Evolutionary conservation across 345 rosid genomes (phyloP), one percentile per base, ranked within the genome.

Genomic region (Cardamine chenopodiifolia): DNA sequence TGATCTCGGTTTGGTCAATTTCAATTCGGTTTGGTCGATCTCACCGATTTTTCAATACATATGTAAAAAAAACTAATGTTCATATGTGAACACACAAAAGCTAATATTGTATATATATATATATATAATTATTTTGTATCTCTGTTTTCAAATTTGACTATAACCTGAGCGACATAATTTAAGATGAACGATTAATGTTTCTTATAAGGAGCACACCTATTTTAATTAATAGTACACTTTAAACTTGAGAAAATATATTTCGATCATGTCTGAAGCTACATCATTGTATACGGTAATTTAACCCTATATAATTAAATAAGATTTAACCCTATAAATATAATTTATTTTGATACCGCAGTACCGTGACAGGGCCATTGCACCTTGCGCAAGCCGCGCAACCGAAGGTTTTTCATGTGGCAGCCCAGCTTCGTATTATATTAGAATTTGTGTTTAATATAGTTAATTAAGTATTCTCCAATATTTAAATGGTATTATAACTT

Each of bases 381-480:
- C 66, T 73, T 72, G 72, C 78, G 50, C 57, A 45, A 73, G 65
- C 39, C 71, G 71, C 78, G 50, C 58, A 45, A 73, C 71, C 40
- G 17, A 45, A 34, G 71, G 49, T 63, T 73, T 63, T 54, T 63
- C 55, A 72, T 72, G 56, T 72, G 63, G 70, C 62, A 72, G 22
- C 76, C 25, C 28, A 71, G 20, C 26, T 42, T 18, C 48, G n/a
- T 73, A 65, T 56, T 66, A 45, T 65, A 73, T 65, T 45, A 65
- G 50, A 23, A 18, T 32, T 23, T 65, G 5, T 5, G 45, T 26
- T 62, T 37, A 25, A 10, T 54, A 59, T 35, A 35, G 32, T 34
- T 40, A 40, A 22, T 28, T 57, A 52, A 28, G 18, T 44, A 17
- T 18, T 10, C n/a, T 25, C 60, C 50, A 50, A 50, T 26, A 28